Percentiles rank a stretch among this genome's conserved stretches.
These are phyloP conservation scores for Alternaria angustiovoidea DNA, from an alignment of 2,329 filamentous ascomycete genomes.

Conservation along the genomic window DNA sequence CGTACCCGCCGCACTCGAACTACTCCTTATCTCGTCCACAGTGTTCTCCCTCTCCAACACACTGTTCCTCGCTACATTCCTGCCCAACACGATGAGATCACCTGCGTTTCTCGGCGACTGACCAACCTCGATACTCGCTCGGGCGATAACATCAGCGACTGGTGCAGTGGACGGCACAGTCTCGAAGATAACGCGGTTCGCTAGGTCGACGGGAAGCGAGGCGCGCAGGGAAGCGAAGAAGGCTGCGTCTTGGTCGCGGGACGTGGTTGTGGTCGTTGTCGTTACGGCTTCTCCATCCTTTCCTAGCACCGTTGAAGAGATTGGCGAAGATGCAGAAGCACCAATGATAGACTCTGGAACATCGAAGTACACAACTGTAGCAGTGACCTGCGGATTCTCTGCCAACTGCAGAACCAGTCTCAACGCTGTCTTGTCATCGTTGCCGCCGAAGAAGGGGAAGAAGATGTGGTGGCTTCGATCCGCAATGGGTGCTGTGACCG, in stretches of 20 bases:
- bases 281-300: constrained; percentile 26
- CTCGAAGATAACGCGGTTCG: constrained; percentile 67
- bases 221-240: constrained; percentile 67
- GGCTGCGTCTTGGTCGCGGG: constrained; percentile 56
- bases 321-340: constrained; percentile 11
- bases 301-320: constrained; percentile 11
- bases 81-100: constrained; percentile 74
- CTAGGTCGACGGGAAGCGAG: constrained; percentile 62
- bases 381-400: constrained; percentile 79
- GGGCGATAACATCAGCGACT: constrained; percentile 58
- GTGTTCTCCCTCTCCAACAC: constrained; percentile 38
- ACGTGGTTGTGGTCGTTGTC: constrained; percentile 12
- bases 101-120: constrained; percentile 71
- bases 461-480: constrained; percentile 84
- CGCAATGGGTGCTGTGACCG: constrained; percentile 63
- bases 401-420: constrained; percentile 84
- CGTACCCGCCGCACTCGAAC: constrained; percentile 51
- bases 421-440: constrained; percentile 82
- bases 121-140: constrained; percentile 67
- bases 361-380: constrained; percentile 73
- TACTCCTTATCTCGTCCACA: constrained; percentile 50
- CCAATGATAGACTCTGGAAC: constrained; percentile 34
- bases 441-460: constrained; percentile 83
- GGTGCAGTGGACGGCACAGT: constrained; percentile 47
- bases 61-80: constrained; percentile 48